Conservation (phyloP, 2,329 filamentous ascomycete species). For the Emergomyces orientalis region DNA sequence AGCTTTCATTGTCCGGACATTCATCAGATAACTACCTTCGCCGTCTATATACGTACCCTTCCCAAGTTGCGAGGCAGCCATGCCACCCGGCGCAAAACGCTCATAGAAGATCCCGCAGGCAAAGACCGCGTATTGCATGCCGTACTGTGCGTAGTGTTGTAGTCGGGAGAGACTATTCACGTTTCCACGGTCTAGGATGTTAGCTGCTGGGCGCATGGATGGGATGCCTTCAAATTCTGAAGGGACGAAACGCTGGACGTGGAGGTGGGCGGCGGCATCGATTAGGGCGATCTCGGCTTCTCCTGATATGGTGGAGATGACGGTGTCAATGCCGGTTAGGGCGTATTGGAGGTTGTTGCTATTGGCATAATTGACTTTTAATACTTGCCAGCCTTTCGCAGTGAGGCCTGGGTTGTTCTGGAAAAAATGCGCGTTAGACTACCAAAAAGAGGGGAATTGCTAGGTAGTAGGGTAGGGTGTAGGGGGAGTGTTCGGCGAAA, state of each 20-base stretch:
- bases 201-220: slow-evolving; percentile 44
- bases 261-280: slow-evolving; percentile 55
- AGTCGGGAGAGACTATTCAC: slow-evolving; percentile 49
- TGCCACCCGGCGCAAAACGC: slow-evolving; percentile 59
- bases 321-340: slow-evolving; percentile 62
- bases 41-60: slow-evolving; percentile 43
- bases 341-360: slow-evolving; percentile 51
- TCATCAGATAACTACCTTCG: slow-evolving; percentile 57
- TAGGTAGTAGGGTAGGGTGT: no score
- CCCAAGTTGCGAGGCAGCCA: slow-evolving; percentile 53
- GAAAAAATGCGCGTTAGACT: slow-evolving; percentile 10
- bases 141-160: slow-evolving; percentile 42
- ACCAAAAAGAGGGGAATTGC: not conserved
- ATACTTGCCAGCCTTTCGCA: slow-evolving; percentile 50
- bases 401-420: slow-evolving; percentile 31
- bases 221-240: slow-evolving; percentile 65
- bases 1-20: slow-evolving; percentile 50
- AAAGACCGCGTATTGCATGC: slow-evolving; percentile 61
- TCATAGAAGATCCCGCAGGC: slow-evolving; percentile 70
- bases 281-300: slow-evolving; percentile 60
- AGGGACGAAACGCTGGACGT: slow-evolving; percentile 61
- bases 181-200: slow-evolving; percentile 54
- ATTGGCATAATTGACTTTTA: slow-evolving; percentile 58
- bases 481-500: not conserved
- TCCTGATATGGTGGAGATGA: slow-evolving; percentile 65